Percentiles rank a stretch among this genome's conserved stretches.
Conservation (phyloP, 2,329 filamentous ascomycete genomes). For the Endocalyx cinctus region DNA sequence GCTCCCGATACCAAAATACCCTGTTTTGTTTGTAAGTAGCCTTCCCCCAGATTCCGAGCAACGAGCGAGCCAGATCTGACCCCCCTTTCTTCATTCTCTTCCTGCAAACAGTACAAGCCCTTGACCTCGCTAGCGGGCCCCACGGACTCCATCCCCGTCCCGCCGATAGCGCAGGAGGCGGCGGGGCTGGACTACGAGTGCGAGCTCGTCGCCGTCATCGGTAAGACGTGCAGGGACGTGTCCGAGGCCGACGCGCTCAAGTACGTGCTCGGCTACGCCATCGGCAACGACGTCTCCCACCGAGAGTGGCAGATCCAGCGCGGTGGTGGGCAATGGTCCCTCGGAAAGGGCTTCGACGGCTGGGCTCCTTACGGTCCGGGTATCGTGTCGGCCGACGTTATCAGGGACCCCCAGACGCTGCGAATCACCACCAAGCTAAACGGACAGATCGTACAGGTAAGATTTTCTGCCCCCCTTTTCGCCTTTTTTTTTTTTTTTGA, state of each 20-base stretch:
- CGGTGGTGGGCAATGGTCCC: slow-evolving; percentile 64
- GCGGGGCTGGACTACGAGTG: slow-evolving; percentile 75
- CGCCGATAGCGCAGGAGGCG: slow-evolving; percentile 58
- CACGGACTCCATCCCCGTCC: slow-evolving; percentile 61
- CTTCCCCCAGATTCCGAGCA: no score
- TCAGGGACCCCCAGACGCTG: slow-evolving; percentile 53
- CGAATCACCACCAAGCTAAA: slow-evolving; percentile 56
- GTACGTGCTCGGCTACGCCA: slow-evolving; percentile 69
- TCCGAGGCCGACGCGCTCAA: slow-evolving; percentile 61
- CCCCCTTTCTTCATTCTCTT: neutral
- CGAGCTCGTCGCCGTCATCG: slow-evolving; percentile 71
- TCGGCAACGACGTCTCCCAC: slow-evolving; percentile 77
- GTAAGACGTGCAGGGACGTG: slow-evolving; percentile 61
- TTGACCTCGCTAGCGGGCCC: slow-evolving; percentile 61
- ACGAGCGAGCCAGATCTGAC: neutral
- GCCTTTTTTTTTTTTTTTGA: neutral
- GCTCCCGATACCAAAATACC: slow-evolving; percentile 65
- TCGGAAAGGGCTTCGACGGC: slow-evolving; percentile 71
- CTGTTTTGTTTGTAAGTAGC: slow-evolving; percentile 60
- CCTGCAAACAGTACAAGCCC: slow-evolving; percentile 55
- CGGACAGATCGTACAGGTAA: slow-evolving; percentile 50
- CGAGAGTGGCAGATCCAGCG: slow-evolving; percentile 69
- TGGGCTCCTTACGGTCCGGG: slow-evolving; percentile 72
- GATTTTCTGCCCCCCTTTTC: neutral
- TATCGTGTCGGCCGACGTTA: slow-evolving; percentile 55